Evolutionary conservation across 164 flowering plant genomes (phyloP).

Genomic region (Malania oleifera): DNA sequence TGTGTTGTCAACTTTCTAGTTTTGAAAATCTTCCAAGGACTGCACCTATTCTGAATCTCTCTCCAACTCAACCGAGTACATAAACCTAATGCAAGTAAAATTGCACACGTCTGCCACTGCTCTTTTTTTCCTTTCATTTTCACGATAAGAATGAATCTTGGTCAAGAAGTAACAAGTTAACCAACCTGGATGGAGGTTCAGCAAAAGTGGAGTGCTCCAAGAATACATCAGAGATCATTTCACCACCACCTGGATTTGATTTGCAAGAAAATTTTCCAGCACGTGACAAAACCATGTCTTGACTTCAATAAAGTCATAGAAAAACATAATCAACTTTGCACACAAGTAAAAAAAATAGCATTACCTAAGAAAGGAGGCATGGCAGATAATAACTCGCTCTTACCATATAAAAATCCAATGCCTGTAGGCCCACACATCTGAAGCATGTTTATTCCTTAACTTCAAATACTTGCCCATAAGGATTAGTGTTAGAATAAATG

Average conservation of each 20-base stretch:
- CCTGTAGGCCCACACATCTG: slow-evolving; percentile 99
- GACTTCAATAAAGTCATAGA: background rate
- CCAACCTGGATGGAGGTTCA: slow-evolving; percentile 95
- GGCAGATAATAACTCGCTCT: slow-evolving; percentile 49
- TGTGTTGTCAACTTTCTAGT: no score
- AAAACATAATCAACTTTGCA: slow-evolving; percentile 1
- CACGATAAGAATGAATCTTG: no score
- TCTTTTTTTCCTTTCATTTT: no score
- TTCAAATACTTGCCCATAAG: slow-evolving; percentile 15
- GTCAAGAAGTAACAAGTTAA: slow-evolving; percentile 5
- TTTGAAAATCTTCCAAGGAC: no score
- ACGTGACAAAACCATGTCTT: background rate
- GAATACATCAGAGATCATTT: slow-evolving; percentile 94
- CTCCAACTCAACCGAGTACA: no score
- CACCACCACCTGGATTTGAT: slow-evolving; percentile 78
- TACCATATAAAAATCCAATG: slow-evolving; percentile 93
- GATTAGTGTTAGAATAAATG: background rate
- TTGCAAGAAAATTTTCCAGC: background rate
- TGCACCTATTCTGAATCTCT: no score
- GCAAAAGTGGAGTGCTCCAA: slow-evolving; percentile 94
- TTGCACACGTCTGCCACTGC: no score
- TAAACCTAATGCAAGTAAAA: no score
- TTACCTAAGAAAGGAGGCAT: slow-evolving; percentile 97
- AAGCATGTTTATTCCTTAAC: slow-evolving; percentile 61
- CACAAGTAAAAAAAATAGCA: background rate